Base-by-base conservation (phyloP, 208 protist species). In the Leptomonas pyrrhocoris region DNA sequence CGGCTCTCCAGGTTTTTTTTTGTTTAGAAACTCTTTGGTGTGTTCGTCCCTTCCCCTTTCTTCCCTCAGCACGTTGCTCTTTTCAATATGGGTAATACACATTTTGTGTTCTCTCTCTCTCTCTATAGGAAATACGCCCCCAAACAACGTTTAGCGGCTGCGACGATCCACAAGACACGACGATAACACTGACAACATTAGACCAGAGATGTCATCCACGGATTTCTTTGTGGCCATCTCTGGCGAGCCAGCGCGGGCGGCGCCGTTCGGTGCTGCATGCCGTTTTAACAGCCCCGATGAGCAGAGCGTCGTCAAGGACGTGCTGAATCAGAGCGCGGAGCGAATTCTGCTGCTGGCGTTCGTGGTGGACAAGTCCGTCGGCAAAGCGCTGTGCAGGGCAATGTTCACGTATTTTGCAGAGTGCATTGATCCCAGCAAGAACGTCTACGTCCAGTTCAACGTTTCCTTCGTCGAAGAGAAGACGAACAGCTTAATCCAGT, bases 391-490 rank as follows among this genome's bases (percentile, higher is more conserved):
- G 16, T 68, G 66, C 57, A 89, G 81, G 55, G 74, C 30, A 2
- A 76, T 90, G 56, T 86, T 78, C 62, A 78, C 69, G 9, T 74
- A 74, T 16, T 90, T 90, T 76, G 63, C 79, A 1, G 78, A 84
- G 45, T 65, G 40, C 5, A 72, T 82, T 34, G 38, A 31, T 2
- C 65, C 68, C 8, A 74, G 56, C 12, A 25, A 13, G 7, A 70
- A 71, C 25, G 63, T 73, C n/a, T 79, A 81, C 63, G 85, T 68
- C 1, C 77, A 83, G 46, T 80, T 93, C 43, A 76, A 36, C n/a
- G 59, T 90, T 6, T 87, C 80, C n/a, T 89, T 87, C 74, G 83
- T 85, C 13, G 81, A 90, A 21, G 79, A 87, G 38, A 62, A 63
- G 12, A 63, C 69, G 16, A 73, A 79, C 45, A 83, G 83, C 34